Evolutionary conservation across 768 basidiomycete genomes (phyloP).

Genomic region (Lyophyllum shimeji): DNA sequence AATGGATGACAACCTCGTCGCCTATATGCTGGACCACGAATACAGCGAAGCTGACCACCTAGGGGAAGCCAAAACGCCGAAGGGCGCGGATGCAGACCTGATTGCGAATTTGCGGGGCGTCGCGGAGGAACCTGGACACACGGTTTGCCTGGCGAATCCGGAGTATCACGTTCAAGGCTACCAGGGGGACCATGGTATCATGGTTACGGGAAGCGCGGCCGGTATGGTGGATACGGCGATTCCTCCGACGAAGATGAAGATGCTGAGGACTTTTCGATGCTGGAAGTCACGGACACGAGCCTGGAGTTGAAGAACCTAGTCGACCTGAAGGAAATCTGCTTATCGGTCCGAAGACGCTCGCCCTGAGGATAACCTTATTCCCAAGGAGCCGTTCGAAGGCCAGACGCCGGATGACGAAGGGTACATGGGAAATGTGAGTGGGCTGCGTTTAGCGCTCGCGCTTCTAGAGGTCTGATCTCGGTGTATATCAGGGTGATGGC

Average conservation of each 20-base stretch:
- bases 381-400: slow-evolving; percentile 33
- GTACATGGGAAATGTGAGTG: slow-evolving; percentile 40
- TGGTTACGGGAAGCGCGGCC: neutral
- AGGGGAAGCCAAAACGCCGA: slow-evolving; percentile 13
- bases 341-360: slow-evolving; percentile 13
- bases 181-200: slow-evolving; percentile 1
- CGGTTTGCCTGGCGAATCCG: slow-evolving; percentile 12
- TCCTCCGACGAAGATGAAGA: slow-evolving; percentile 19
- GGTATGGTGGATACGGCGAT: slow-evolving; percentile 2
- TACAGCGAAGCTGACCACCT: slow-evolving; percentile 28
- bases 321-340: slow-evolving; percentile 28
- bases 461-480: neutral
- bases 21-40: slow-evolving; percentile 34
- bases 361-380: slow-evolving; percentile 29
- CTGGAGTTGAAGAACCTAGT: slow-evolving; percentile 27
- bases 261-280: slow-evolving; percentile 19
- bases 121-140: slow-evolving; percentile 10
- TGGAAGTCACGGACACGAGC: slow-evolving; percentile 21
- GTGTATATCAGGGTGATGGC: slow-evolving; percentile 22
- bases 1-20: slow-evolving; percentile 18
- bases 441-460: neutral
- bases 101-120: slow-evolving; percentile 8
- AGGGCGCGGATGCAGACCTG: slow-evolving; percentile 21
- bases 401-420: slow-evolving; percentile 35
- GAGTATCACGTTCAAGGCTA: slow-evolving; percentile 1